Percentiles rank a stretch among this genome's conserved stretches.
These are phyloP conservation scores for Suhomyces pyralidae DNA, from an alignment of 805 yeast species.

Conservation along the genomic window DNA sequence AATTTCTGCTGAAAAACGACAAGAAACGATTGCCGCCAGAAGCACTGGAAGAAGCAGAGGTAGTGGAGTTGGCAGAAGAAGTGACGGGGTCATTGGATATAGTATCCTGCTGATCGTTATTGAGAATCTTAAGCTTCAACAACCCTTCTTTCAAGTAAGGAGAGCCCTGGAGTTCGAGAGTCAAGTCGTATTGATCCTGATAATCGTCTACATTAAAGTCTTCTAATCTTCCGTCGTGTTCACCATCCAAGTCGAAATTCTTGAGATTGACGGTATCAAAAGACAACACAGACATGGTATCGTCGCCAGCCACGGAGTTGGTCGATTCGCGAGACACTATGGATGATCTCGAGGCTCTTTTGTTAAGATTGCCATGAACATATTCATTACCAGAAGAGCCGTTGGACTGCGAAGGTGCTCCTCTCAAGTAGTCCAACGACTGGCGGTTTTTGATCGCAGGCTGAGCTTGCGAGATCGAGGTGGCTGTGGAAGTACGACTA, in stretches of 20 bases:
- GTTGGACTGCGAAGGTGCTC: constrained; percentile 3
- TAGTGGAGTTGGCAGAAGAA: constrained; percentile 14
- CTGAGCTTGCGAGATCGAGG: not conserved
- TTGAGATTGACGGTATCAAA: constrained; percentile 28
- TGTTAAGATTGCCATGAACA: constrained; percentile 15
- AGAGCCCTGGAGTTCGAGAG: constrained; percentile 64
- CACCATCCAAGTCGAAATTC: constrained; percentile 10
- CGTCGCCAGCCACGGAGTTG: constrained; percentile 21
- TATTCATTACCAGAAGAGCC: not conserved
- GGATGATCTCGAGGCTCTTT: constrained; percentile 34
- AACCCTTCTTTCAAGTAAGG: constrained; percentile 80
- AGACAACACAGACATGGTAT: constrained; percentile 34
- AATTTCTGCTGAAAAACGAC: constrained; percentile 23
- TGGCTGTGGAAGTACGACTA: constrained; percentile 6
- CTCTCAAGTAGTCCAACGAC: constrained; percentile 27
- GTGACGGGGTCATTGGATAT: constrained; percentile 9
- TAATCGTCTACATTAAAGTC: constrained; percentile 39
- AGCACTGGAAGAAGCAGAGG: constrained; percentile 5
- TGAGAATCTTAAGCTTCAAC: constrained; percentile 39
- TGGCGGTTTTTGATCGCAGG: constrained; percentile 10
- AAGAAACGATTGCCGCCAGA: constrained; percentile 19
- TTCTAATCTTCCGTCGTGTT: constrained; percentile 21
- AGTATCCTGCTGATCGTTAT: constrained; percentile 37
- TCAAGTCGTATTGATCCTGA: constrained; percentile 53
- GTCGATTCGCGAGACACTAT: constrained; percentile 31